These are phyloP conservation scores for Rauvolfia tetraphylla DNA, from an alignment of 257 asterid species.

Conservation along the genomic window DNA sequence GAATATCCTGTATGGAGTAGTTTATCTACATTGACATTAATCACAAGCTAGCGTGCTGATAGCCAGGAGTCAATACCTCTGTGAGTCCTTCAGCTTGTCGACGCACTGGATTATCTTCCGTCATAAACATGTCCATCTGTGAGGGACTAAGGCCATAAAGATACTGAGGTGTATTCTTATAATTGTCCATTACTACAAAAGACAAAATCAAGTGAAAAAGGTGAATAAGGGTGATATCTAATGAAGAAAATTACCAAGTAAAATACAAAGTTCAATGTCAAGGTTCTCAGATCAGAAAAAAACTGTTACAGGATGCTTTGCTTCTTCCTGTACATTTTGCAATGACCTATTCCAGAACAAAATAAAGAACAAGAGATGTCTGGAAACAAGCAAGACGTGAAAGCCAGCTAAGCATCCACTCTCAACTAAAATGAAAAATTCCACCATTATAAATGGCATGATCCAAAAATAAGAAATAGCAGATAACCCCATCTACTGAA, in stretches of 20 bases:
- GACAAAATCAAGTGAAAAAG: not conserved
- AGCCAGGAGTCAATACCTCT: slow-evolving; percentile 45
- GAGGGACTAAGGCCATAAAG: slow-evolving; percentile 87
- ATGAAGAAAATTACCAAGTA: not conserved
- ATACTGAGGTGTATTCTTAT: slow-evolving; percentile 67
- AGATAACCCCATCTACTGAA: too few species aligned
- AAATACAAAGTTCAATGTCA: not conserved
- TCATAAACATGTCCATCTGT: slow-evolving; percentile 95
- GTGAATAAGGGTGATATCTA: not conserved
- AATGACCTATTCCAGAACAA: not conserved
- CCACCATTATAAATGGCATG: not conserved
- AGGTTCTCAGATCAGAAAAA: not conserved
- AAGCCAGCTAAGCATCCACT: not conserved
- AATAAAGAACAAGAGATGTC: not conserved
- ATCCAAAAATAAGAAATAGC: not conserved
- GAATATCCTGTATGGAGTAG: not conserved
- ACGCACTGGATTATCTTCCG: slow-evolving; percentile 68
- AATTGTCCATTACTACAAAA: slow-evolving; percentile 75
- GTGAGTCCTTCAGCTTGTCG: slow-evolving; percentile 69
- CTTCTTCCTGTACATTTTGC: not conserved
- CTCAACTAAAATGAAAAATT: not conserved
- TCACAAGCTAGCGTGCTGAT: slow-evolving; percentile 11
- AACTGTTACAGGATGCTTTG: not conserved
- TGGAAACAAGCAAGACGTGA: not conserved
- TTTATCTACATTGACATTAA: not conserved